Evolutionary conservation across 2,329 filamentous ascomycete species (phyloP).

Genomic region (Elsinoe fawcettii): DNA sequence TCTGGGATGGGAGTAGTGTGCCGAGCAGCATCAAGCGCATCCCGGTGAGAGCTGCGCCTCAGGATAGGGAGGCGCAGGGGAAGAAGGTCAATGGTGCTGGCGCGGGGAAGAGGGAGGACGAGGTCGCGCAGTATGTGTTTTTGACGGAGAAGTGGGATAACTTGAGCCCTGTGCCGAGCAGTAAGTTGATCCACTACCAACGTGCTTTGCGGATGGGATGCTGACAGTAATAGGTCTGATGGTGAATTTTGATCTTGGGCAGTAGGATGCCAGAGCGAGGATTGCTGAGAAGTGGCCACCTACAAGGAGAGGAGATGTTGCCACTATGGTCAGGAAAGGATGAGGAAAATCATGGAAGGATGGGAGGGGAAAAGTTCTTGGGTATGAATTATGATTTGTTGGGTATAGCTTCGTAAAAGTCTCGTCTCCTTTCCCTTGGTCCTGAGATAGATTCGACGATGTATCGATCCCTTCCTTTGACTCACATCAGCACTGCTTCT

Average conservation of each 20-base stretch:
- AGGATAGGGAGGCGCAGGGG: constrained; percentile 1
- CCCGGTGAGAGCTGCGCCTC: constrained; percentile 5
- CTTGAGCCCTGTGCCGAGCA: constrained; percentile 41
- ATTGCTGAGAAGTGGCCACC: constrained; percentile 1
- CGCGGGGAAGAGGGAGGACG: constrained; percentile 22
- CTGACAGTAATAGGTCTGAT: constrained; percentile 25
- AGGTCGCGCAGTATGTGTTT: constrained; percentile 35
- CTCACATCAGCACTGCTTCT: no score
- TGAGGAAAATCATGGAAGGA: background rate
- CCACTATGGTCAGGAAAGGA: background rate
- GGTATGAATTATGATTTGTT: constrained; percentile 12
- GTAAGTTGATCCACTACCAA: constrained; percentile 29
- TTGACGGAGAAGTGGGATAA: constrained; percentile 42
- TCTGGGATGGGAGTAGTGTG: constrained; percentile 26
- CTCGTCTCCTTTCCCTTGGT: background rate
- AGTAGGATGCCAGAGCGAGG: background rate
- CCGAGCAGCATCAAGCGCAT: constrained; percentile 39
- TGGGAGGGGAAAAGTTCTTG: background rate
- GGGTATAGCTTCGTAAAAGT: background rate
- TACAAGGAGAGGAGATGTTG: background rate
- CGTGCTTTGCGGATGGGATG: constrained; percentile 10
- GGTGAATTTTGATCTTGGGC: constrained; percentile 25
- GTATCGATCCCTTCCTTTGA: background rate
- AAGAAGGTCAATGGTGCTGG: background rate
- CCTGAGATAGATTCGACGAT: background rate